Base-by-base conservation (phyloP, 2,329 filamentous ascomycete genomes). In the Tolypocladium album region DNA sequence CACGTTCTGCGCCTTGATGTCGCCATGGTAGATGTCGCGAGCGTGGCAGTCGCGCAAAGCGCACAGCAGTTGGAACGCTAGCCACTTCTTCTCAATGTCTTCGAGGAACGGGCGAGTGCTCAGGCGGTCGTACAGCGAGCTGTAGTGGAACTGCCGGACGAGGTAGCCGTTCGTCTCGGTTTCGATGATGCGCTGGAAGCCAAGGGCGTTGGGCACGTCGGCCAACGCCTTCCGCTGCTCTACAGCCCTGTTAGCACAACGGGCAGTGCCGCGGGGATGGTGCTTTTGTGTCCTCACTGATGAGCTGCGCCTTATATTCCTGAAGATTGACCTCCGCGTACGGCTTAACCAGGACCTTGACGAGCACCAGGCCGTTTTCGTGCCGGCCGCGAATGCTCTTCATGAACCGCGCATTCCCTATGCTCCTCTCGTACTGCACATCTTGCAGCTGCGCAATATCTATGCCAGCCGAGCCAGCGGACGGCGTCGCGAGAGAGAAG, bases 1-100 rank as follows among this genome's bases (percentile, higher is more conserved):
- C 42, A 96, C 86, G 68, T 99, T 99, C 74, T 99, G 93, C 1
- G 93, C 94, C 79, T 99, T 99, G 78, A 99, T 97, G 70, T 99
- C 95, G 61, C 94, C 95, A 71, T 99, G 94, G 71, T 92, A 97
- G 58, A 99, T 82, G 67, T 95, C 90, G 55, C 88, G 83, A 36
- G 88, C 82, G 72, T 99, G 94, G 68, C 91, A 97, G 74, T 99
- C 95, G 60, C 92, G 87, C 61, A 99, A 79, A 3, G 90, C 92
- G 72, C 92, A 97, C 13, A 99, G 82, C 3, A 99, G 82, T 76
- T 99, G 94, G 68, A 96, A 99, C 0, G 93, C 90, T 57, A 99
- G 83, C 94, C 94, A 99, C 77, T 96, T 97, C 81, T 97, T 97
- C 74, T 99, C 94, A 65, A 99, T 94, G 65, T 96, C 90, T 74